Base-by-base conservation (phyloP, 805 yeast species). In the Yamadazyma scolyti region DNA sequence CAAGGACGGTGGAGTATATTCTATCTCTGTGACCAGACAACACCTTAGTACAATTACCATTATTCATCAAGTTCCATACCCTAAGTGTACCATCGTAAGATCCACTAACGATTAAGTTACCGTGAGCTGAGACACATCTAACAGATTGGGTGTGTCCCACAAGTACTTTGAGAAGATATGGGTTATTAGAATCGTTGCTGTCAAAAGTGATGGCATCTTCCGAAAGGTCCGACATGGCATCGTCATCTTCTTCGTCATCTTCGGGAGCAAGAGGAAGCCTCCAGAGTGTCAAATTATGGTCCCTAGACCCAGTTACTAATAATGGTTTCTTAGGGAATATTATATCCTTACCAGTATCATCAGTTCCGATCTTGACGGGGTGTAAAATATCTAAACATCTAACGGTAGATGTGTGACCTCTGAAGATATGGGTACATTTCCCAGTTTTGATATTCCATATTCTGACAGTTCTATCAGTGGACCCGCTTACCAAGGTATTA, bases 391-490 rank as follows among this genome's bases (percentile, higher is more conserved):
- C 96, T 42, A 90, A 66, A 52, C 97, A 90, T 51, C 97, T 71
- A 14, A 89, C 95, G 0, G 97, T 89, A 0, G 96, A 86, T 0
- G 89, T 80, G 50, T 89, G 97, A 0, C 97, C 97, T 34, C 79
- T 70, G 53, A 93, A 87, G 2, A 93, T 76, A 56, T 90, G 96
- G 0, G 97, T 86, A 54, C 97, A 90, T 42, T 72, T 72, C 2
- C 90, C 95, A 14, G 82, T 78, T 34, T 74, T 71, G 39, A 89
- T 77, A 52, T 89, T 86, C 98, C 98, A 93, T 4, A 93, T 78
- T 36, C 98, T 73, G 3, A 93, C 95, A 0, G 95, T 81, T 44
- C 96, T 73, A 58, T 93, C 98, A 0, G 97, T 90, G 2, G 96
- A 82, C 0, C 97, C 98, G 37, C 94, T 83, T 1, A 90, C 95